These are phyloP conservation scores for Davidsoniella virescens DNA, from an alignment of 2,329 filamentous ascomycete genomes.

Conservation along the genomic window DNA sequence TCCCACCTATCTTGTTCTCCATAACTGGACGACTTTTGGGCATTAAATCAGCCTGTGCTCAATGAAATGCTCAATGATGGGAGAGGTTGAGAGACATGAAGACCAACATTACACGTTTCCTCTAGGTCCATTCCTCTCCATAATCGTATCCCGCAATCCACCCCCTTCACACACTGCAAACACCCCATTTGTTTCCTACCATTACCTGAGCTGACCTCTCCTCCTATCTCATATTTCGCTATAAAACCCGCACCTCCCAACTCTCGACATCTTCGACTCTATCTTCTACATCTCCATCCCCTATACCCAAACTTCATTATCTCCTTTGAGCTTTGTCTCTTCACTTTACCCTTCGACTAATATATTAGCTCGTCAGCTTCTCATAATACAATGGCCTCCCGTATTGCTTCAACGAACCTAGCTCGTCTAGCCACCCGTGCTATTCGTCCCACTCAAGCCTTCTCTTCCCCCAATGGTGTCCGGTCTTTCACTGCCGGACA, in stretches of 20 bases:
- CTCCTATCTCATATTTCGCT: neutral
- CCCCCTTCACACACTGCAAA: neutral
- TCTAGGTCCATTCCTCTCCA: neutral
- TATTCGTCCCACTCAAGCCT: constrained; percentile 21
- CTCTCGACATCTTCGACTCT: neutral
- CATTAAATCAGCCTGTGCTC: neutral
- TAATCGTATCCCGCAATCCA: neutral
- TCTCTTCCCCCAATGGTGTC: constrained; percentile 13
- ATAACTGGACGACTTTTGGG: neutral
- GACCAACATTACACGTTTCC: constrained; percentile 11
- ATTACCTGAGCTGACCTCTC: neutral
- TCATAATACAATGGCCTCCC: constrained; percentile 17
- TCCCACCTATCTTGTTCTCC: no score
- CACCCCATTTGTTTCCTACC: neutral
- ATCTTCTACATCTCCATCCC: neutral
- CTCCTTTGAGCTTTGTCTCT: neutral
- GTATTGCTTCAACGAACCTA: constrained; percentile 18
- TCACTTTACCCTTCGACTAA: constrained; percentile 15
- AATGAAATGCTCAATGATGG: no score
- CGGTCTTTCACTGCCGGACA: constrained; percentile 11
- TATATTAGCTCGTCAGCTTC: constrained; percentile 1
- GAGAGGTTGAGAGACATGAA: neutral
- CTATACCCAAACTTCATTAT: neutral
- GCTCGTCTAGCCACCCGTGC: constrained; percentile 16
- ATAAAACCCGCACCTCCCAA: constrained; percentile 8